Base-by-base conservation (phyloP, 75 land plant species). In the Adiantum capillusveneris region DNA sequence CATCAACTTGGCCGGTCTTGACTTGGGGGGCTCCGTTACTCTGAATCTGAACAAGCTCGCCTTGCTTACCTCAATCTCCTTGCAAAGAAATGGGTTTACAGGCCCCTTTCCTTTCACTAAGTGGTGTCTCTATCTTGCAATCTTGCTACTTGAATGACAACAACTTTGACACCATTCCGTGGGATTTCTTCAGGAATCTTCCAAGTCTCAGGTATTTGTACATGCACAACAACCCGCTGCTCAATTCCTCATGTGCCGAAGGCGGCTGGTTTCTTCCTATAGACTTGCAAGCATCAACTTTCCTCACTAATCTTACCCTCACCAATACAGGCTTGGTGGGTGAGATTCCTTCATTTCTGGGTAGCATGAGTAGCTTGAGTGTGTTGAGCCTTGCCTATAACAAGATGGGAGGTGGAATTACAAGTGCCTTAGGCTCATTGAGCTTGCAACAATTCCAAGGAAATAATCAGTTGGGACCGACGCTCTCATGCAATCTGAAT, bases 191-290 rank as follows among this genome's bases (percentile, higher is more conserved):
- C 82, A 24, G 45, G 0, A 79, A 82, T n/a, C 71, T 92, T 48
- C 43, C 78, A 17, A 55, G 56, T 25, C 61, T 92, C 29, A 56
- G 29, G 24, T 53, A 11, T 1, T 19, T n/a, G n/a, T n/a, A n/a
- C n/a, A n/a, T n/a, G n/a, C n/a, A n/a, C n/a, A n/a, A n/a, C n/a
- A n/a, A n/a, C 45, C 37, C 44, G 1, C n/a, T 52, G 5, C 70
- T 87, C 12, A 70, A 70, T 25, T 20, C 39, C 16, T 31, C 42
- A 0, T 59, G 74, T 0, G 83, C 81, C 79, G n/a, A 24, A 6
- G 58, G 50, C 13, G 96, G 97, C 0, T 92, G 97, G 97, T 26
- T 45, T 0, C 56, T 92, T 6, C 97, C 97, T 2, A 0, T 18
- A 12, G 74, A 50, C 17, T 46, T 92, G 2, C 31, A 56, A 30